These are phyloP conservation scores for Xylaria sp. DNA, from an alignment of 2,329 filamentous ascomycete species.

Conservation along the genomic window DNA sequence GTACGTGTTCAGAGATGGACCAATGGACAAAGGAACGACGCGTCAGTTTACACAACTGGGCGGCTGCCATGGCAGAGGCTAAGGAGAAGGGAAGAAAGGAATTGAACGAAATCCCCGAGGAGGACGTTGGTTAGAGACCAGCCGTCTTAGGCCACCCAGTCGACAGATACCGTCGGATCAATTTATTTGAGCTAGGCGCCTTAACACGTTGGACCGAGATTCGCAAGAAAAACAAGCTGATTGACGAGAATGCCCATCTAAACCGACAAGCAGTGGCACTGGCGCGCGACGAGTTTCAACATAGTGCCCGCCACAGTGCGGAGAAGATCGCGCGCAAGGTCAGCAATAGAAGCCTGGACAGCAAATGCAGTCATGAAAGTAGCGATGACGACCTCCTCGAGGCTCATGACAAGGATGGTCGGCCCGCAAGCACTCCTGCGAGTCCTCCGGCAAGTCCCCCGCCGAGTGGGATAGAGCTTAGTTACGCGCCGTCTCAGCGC, in stretches of 20 bases:
- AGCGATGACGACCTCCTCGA: slow-evolving; percentile 35
- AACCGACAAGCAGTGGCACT: slow-evolving; percentile 44
- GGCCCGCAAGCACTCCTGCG: slow-evolving; percentile 10
- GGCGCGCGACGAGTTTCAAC: slow-evolving; percentile 41
- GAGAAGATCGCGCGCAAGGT: slow-evolving; percentile 42
- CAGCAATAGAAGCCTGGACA: slow-evolving; percentile 42
- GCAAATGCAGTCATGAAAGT: slow-evolving; percentile 40
- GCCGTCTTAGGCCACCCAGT: slow-evolving; percentile 74
- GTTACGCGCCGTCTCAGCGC: slow-evolving; percentile 29
- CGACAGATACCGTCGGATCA: slow-evolving; percentile 72
- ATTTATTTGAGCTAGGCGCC: slow-evolving; percentile 70
- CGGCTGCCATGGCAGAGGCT: slow-evolving; percentile 45
- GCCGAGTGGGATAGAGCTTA: slow-evolving; percentile 31
- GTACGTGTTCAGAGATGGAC: slow-evolving; percentile 61
- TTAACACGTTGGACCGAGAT: slow-evolving; percentile 78
- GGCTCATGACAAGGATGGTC: slow-evolving; percentile 23
- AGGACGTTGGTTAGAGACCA: slow-evolving; percentile 68
- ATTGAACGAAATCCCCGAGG: slow-evolving; percentile 50
- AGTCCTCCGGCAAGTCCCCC: slow-evolving; percentile 12
- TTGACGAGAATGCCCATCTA: slow-evolving; percentile 51
- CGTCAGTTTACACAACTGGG: slow-evolving; percentile 53
- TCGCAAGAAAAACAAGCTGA: slow-evolving; percentile 61
- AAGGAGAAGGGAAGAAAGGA: slow-evolving; percentile 39
- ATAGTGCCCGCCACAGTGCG: slow-evolving; percentile 39
- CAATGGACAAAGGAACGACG: slow-evolving; percentile 56